Percentiles rank a stretch among this genome's conserved stretches.
phyloP scores from a whole-genome alignment of 2,329 filamentous ascomycete genomes.

The Immersiporthe knoxdaviesiana region DNA sequence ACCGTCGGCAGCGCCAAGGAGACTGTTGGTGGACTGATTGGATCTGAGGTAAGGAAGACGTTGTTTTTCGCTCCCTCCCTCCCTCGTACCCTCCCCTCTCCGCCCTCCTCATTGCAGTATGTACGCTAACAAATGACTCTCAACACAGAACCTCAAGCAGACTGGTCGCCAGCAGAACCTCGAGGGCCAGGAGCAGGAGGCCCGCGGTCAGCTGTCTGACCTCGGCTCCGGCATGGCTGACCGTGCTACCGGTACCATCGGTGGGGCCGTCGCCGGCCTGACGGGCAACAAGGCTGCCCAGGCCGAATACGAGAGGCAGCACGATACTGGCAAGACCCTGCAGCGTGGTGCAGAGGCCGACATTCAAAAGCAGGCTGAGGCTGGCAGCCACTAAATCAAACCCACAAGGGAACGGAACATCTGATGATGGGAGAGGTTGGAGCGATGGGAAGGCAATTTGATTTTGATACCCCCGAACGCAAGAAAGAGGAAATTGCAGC shows the following conservation, averaged over 20 bases:
- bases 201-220: slow-evolving; percentile 79
- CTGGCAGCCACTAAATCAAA: slow-evolving; percentile 31
- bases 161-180: slow-evolving; percentile 78
- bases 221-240: slow-evolving; percentile 67
- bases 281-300: slow-evolving; percentile 71
- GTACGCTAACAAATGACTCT: slow-evolving; percentile 13
- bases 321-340: slow-evolving; percentile 78
- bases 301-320: slow-evolving; percentile 67
- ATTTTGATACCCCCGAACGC: slow-evolving; percentile 28
- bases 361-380: slow-evolving; percentile 71
- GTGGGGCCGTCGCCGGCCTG: slow-evolving; percentile 70
- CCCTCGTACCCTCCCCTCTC: neutral
- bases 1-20: slow-evolving; percentile 88
- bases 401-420: neutral
- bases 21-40: slow-evolving; percentile 72
- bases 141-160: slow-evolving; percentile 65
- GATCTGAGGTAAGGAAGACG: slow-evolving; percentile 67
- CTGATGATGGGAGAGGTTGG: neutral
- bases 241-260: slow-evolving; percentile 72
- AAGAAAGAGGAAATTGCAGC: neutral
- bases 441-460: neutral
- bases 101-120: neutral
- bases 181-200: slow-evolving; percentile 79
- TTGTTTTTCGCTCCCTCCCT: too few species aligned
- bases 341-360: slow-evolving; percentile 84